Conservation (phyloP, 352 stramenopile genomes). For the Phytophthora multivora region DNA sequence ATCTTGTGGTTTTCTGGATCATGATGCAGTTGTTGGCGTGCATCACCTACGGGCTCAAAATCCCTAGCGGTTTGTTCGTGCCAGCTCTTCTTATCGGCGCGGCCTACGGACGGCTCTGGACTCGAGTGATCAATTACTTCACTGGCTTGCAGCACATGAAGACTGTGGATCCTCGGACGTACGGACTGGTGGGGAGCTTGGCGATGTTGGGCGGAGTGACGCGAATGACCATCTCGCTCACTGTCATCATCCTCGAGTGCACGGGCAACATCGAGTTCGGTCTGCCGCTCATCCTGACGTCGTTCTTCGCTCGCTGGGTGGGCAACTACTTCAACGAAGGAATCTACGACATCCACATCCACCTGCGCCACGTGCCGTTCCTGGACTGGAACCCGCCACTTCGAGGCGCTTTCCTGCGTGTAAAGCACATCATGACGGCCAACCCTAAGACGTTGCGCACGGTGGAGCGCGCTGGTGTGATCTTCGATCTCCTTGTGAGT, state of each 20-base stretch:
- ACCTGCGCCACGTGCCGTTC: slow-evolving; percentile 88
- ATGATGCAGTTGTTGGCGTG: slow-evolving; percentile 86
- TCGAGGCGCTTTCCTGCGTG: slow-evolving; percentile 67
- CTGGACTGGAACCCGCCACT: slow-evolving; percentile 80
- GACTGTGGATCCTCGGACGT: slow-evolving; percentile 88
- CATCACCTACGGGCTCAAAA: slow-evolving; percentile 95
- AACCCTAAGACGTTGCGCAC: slow-evolving; percentile 94
- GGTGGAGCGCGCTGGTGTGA: slow-evolving; percentile 91
- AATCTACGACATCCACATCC: slow-evolving; percentile 99
- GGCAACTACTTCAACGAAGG: slow-evolving; percentile 99
- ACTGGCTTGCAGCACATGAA: slow-evolving; percentile 57
- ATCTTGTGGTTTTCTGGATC: slow-evolving; percentile 75
- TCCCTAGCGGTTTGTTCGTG: slow-evolving; percentile 97
- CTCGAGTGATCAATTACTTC: slow-evolving; percentile 85
- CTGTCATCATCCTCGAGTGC: slow-evolving; percentile 98
- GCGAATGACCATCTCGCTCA: slow-evolving; percentile 98
- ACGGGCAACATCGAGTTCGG: slow-evolving; percentile 98
- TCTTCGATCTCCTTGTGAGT: slow-evolving; percentile 92
- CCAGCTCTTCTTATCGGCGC: slow-evolving; percentile 94
- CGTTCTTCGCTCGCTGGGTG: slow-evolving; percentile 96
- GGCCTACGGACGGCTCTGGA: slow-evolving; percentile 93
- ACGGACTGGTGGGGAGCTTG: slow-evolving; percentile 95
- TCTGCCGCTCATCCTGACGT: slow-evolving; percentile 97
- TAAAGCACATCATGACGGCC: slow-evolving; percentile 95
- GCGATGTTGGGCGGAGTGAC: slow-evolving; percentile 96